These are phyloP conservation scores for Penicillium occitanis DNA, from an alignment of 2,329 filamentous ascomycete genomes.

Conservation along the genomic window DNA sequence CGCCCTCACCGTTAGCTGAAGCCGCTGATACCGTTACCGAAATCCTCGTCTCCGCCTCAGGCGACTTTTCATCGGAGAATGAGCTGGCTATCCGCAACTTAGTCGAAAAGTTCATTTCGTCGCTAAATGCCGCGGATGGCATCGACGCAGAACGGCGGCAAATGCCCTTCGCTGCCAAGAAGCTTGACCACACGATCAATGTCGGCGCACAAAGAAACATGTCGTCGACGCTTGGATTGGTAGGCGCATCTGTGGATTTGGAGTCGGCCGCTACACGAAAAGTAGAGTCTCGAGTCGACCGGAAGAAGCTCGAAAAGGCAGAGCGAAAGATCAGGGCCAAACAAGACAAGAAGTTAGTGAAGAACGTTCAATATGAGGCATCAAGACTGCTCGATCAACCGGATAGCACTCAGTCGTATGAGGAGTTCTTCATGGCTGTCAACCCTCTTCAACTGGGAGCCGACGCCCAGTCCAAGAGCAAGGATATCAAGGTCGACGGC, in stretches of 20 bases:
- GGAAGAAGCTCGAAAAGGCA: constrained; percentile 98
- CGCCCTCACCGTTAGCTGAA: constrained; percentile 75
- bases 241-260: constrained; percentile 80
- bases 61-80: constrained; percentile 69
- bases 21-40: constrained; percentile 83
- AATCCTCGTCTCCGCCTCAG: constrained; percentile 88
- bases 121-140: constrained; percentile 72
- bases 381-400: constrained; percentile 82
- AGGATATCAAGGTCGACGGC: constrained; percentile 97
- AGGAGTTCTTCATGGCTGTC: constrained; percentile 99
- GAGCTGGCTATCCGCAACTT: constrained; percentile 77
- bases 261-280: constrained; percentile 91
- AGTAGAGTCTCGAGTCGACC: constrained; percentile 95
- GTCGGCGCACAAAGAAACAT: constrained; percentile 93
- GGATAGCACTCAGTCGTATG: constrained; percentile 84
- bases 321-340: constrained; percentile 97
- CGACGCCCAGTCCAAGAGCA: constrained; percentile 76
- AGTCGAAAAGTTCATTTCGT: constrained; percentile 85
- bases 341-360: constrained; percentile 97
- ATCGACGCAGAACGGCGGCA: constrained; percentile 64
- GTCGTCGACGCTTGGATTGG: constrained; percentile 88
- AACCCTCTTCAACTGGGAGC: constrained; percentile 88
- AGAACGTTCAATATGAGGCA: constrained; percentile 96
- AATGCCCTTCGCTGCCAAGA: constrained; percentile 73
- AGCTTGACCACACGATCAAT: constrained; percentile 91